phyloP scores from a whole-genome alignment of 208 protist genomes.

The Acanthamoeba triangularis region DNA sequence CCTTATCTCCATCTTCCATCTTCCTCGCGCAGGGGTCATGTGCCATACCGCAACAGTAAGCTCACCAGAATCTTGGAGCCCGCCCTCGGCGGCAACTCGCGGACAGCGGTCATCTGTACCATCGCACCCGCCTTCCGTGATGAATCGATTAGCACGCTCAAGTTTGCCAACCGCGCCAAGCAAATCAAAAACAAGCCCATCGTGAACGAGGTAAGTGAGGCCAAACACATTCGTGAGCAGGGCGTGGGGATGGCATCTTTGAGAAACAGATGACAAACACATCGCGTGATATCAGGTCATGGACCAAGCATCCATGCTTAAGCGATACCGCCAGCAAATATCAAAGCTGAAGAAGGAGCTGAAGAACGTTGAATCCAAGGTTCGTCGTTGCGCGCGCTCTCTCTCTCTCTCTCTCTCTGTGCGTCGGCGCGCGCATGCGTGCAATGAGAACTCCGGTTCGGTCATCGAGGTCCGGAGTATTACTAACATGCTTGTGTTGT shows the following conservation, averaged over 20 bases:
- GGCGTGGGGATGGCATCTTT: no score
- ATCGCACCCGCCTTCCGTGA: conserved; percentile 83
- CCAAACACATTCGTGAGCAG: not conserved
- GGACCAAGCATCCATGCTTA: conserved; percentile 79
- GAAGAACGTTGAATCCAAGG: conserved; percentile 59
- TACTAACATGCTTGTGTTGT: not conserved
- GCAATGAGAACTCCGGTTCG: not conserved
- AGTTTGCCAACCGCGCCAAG: conserved; percentile 92
- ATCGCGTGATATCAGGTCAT: conserved; percentile 78
- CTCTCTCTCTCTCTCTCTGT: no score
- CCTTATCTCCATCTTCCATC: conserved; percentile 16
- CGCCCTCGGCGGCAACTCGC: conserved; percentile 90
- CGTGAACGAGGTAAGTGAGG: conserved; percentile 89
- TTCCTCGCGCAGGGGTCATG: conserved; percentile 81
- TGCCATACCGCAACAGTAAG: conserved; percentile 93
- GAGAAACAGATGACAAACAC: conserved; percentile 8
- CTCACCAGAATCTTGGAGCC: conserved; percentile 92
- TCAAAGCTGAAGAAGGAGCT: conserved; percentile 74
- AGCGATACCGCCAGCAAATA: conserved; percentile 80
- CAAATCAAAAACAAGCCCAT: conserved; percentile 90
- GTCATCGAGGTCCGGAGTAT: no score
- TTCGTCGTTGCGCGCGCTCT: not conserved
- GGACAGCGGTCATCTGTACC: conserved; percentile 91
- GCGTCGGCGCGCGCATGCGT: no score
- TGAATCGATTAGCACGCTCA: conserved; percentile 87